Conservation (phyloP, 2,329 filamentous ascomycete genomes). For the Tricladium varicosporioides region DNA sequence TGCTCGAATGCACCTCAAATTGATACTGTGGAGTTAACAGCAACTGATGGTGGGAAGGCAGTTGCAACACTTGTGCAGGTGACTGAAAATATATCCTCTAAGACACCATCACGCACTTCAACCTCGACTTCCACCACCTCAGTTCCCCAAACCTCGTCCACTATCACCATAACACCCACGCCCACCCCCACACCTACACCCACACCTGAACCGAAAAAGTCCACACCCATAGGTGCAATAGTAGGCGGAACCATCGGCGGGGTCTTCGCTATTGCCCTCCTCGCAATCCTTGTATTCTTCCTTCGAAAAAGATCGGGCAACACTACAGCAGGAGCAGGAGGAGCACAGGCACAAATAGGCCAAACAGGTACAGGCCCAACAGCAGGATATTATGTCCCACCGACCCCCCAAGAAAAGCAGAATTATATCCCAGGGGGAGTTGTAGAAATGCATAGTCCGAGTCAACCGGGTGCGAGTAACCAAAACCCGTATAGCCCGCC, state of each 20-base stretch:
- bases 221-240: background rate
- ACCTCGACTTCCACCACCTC: background rate
- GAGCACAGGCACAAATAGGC: too few species aligned
- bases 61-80: background rate
- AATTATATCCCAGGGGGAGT: background rate
- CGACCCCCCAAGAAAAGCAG: background rate
- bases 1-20: background rate
- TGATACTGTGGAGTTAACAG: background rate
- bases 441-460: background rate
- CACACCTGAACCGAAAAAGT: background rate
- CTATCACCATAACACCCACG: background rate
- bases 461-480: background rate
- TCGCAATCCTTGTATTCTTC: background rate
- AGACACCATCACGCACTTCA: background rate
- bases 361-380: background rate
- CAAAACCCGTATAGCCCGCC: background rate
- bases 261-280: background rate
- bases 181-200: background rate
- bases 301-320: background rate
- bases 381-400: background rate
- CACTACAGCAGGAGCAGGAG: background rate
- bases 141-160: background rate
- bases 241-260: background rate
- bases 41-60: background rate
- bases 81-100: background rate